Evolutionary conservation across 345 rosid species (phyloP).

Genomic region (Excoecaria agallocha): DNA sequence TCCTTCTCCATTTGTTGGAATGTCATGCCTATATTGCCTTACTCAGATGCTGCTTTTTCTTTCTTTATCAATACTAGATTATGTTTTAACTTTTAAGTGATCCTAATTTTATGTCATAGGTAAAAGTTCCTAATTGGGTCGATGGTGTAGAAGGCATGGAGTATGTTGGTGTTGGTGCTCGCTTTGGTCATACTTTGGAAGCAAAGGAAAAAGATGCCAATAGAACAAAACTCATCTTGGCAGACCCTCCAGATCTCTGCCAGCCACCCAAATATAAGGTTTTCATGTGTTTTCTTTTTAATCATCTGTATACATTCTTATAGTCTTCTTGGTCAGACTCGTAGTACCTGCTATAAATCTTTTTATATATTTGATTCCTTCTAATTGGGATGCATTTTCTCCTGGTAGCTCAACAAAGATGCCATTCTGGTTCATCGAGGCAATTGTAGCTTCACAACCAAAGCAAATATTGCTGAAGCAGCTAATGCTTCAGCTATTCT

Average conservation of each 20-base stretch:
- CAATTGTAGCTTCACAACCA: slow-evolving; percentile 76
- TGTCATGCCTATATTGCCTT: not conserved
- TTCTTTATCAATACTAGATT: not conserved
- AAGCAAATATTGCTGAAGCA: slow-evolving; percentile 63
- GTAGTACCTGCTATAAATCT: not conserved
- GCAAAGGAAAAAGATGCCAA: slow-evolving; percentile 80
- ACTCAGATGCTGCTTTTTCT: not conserved
- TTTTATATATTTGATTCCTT: slow-evolving; percentile 7
- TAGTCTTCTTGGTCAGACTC: not conserved
- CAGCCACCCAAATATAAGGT: slow-evolving; percentile 61
- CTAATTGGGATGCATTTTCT: slow-evolving; percentile 19
- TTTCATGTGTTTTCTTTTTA: slow-evolving; percentile 4
- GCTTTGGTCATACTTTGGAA: slow-evolving; percentile 81
- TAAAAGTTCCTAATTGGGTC: slow-evolving; percentile 82
- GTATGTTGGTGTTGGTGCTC: slow-evolving; percentile 93
- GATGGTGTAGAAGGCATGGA: slow-evolving; percentile 52
- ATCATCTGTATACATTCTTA: not conserved
- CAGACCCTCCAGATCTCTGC: slow-evolving; percentile 87
- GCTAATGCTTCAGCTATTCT: slow-evolving; percentile 82
- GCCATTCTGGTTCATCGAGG: slow-evolving; percentile 76
- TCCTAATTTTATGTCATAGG: slow-evolving; percentile 38
- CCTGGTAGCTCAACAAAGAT: slow-evolving; percentile 57
- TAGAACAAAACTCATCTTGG: slow-evolving; percentile 47
- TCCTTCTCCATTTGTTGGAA: not conserved
- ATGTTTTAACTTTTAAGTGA: not conserved